Base-by-base conservation (phyloP, 2,329 filamentous ascomycete genomes). In the Ophiostoma australiae region DNA sequence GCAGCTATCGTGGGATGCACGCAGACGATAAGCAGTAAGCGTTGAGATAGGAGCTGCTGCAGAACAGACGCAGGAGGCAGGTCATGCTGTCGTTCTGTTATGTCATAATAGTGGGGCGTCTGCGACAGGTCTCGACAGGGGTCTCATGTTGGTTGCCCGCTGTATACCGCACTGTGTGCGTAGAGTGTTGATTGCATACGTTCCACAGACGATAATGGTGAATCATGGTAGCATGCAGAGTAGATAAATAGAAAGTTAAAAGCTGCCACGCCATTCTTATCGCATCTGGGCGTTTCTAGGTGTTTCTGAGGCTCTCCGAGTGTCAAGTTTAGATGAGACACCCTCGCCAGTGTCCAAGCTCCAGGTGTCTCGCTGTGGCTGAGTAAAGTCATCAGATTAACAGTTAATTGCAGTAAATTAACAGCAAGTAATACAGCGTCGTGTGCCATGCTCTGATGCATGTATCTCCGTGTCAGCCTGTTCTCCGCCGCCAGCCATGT, bases 31-130 rank as follows among this genome's bases (percentile, higher is more conserved):
- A 48, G 44, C 20, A 48, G 8, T 17, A 11, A 11, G 8, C 13
- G 10, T 6, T 11, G 10, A 11, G 44, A 48, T 48, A 48, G 44
- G 44, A 48, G 44, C 44, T 48, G 44, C 44, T 48, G 15, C 44
- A 48, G 44, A 48, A 17, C 7, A 48, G 44, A 58, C 27, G 52
- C 11, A 27, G 23, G 52, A 58, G n/a, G 52, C 52, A 27, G 13
- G n/a, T 23, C 52, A 58, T 58, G 1, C 52, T 58, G n/a, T 23
- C 23, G n/a, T 27, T 58, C 6, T 58, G n/a, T 27, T 58, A 58
- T 58, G 52, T 58, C 52, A 58, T 58, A 58, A 58, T 58, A 58
- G 52, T 58, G 52, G 52, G 10, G 52, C 52, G 31, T n/a, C 3
- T 58, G 52, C 23, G 44, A 48, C 52, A 55, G 52, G 44, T 48